phyloP scores from a whole-genome alignment of 2,329 filamentous ascomycete species.

The Byssochlamys sp. region DNA sequence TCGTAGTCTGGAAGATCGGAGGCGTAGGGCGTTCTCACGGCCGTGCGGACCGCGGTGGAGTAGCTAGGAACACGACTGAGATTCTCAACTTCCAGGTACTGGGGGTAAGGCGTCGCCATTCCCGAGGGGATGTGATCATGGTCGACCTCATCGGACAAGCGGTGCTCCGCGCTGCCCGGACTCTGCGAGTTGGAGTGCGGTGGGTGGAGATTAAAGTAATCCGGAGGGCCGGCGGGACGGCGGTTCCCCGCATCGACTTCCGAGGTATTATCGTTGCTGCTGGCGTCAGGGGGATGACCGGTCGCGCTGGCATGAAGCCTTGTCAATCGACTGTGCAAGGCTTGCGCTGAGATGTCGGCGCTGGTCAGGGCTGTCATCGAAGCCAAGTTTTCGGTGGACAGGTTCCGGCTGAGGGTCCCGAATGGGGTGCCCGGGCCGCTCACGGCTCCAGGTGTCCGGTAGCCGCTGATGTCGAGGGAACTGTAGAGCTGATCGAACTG shows the following conservation, averaged over 20 bases:
- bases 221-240: slow-evolving; percentile 18
- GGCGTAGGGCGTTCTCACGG: slow-evolving; percentile 46
- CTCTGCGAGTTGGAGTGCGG: slow-evolving; percentile 25
- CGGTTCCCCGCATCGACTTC: slow-evolving; percentile 7
- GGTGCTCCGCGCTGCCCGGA: slow-evolving; percentile 26
- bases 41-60: slow-evolving; percentile 60
- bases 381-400: slow-evolving; percentile 71
- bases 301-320: slow-evolving; percentile 38
- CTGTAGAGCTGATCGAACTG: slow-evolving; percentile 83
- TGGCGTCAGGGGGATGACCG: slow-evolving; percentile 12
- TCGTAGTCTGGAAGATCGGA: slow-evolving; percentile 57
- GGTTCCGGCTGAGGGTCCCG: slow-evolving; percentile 56
- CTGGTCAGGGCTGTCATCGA: slow-evolving; percentile 44
- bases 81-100: slow-evolving; percentile 51
- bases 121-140: slow-evolving; percentile 37
- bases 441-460: slow-evolving; percentile 60
- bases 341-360: slow-evolving; percentile 50
- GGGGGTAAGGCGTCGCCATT: slow-evolving; percentile 31
- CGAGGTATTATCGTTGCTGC: slow-evolving; percentile 11
- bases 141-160: slow-evolving; percentile 40
- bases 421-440: slow-evolving; percentile 74
- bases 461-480: slow-evolving; percentile 70
- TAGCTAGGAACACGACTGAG: slow-evolving; percentile 70
- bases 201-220: slow-evolving; percentile 21
- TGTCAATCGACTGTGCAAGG: slow-evolving; percentile 59